A percentile compares a stretch with the other conserved stretches of the same genome.
Conservation (phyloP, 2,329 filamentous ascomycete genomes). For the Nannizzia gypsea region DNA sequence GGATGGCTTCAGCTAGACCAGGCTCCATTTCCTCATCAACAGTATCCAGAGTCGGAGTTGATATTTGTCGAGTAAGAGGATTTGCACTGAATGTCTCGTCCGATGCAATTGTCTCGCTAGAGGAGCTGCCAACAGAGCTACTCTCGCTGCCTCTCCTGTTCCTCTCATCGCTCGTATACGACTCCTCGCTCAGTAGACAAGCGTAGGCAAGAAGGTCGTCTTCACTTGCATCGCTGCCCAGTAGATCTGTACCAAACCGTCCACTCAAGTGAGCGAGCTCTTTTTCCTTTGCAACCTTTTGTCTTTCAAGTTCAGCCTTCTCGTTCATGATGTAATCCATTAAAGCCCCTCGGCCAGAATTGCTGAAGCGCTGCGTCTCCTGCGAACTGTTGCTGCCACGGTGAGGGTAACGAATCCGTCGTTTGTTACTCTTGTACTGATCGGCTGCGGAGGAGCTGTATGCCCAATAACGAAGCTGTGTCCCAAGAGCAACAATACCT, state of each 20-base stretch:
- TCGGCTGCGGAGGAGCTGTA: slow-evolving; percentile 72
- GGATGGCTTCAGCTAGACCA: slow-evolving; percentile 53
- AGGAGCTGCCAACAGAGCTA: slow-evolving; percentile 30
- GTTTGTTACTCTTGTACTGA: slow-evolving; percentile 64
- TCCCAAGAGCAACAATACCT: slow-evolving; percentile 76
- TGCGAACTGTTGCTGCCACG: slow-evolving; percentile 47
- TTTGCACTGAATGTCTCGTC: background rate
- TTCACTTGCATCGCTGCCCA: slow-evolving; percentile 45
- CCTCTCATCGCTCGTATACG: slow-evolving; percentile 38
- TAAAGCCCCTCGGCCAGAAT: slow-evolving; percentile 56
- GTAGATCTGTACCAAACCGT: slow-evolving; percentile 72
- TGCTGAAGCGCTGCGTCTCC: slow-evolving; percentile 46
- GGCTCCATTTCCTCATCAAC: slow-evolving; percentile 42
- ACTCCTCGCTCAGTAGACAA: slow-evolving; percentile 50
- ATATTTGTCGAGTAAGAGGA: slow-evolving; percentile 8
- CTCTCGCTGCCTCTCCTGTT: slow-evolving; percentile 34
- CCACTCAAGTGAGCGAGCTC: slow-evolving; percentile 60
- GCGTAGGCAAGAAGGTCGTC: slow-evolving; percentile 54
- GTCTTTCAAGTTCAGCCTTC: slow-evolving; percentile 62
- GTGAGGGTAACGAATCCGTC: slow-evolving; percentile 60
- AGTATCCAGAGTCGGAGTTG: slow-evolving; percentile 27
- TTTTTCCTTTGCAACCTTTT: slow-evolving; percentile 54
- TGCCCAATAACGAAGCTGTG: slow-evolving; percentile 82
- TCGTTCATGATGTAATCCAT: slow-evolving; percentile 80
- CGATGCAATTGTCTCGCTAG: slow-evolving; percentile 25